phyloP scores from a whole-genome alignment of 768 basidiomycete genomes.

The Rhodotorula graminis region DNA sequence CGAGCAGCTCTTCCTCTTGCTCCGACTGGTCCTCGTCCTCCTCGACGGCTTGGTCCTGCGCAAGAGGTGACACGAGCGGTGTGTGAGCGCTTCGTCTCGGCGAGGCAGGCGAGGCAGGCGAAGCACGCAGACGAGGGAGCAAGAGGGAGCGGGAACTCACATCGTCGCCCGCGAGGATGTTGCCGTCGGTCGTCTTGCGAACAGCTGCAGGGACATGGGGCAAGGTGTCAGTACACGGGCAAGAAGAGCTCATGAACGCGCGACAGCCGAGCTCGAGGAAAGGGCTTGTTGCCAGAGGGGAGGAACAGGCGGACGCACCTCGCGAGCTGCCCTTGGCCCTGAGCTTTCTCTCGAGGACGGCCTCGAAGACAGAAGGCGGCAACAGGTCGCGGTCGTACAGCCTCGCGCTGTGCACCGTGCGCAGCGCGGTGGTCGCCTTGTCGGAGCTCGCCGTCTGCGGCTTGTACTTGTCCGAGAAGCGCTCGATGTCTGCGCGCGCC shows the following conservation, averaged over 20 bases:
- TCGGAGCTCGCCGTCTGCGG: slow-evolving; percentile 6
- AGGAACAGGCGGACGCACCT: neutral
- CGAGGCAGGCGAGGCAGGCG: no score
- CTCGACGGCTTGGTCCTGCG: slow-evolving; percentile 5
- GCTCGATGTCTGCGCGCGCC: slow-evolving; percentile 31
- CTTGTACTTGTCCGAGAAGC: slow-evolving; percentile 37
- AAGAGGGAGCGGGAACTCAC: neutral
- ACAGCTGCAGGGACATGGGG: neutral
- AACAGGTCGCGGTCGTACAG: slow-evolving; percentile 28
- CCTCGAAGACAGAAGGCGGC: slow-evolving; percentile 27
- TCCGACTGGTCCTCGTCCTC: slow-evolving; percentile 8
- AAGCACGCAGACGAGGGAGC: neutral
- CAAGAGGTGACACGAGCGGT: no score
- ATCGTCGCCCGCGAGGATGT: slow-evolving; percentile 31
- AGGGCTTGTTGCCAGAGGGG: no score
- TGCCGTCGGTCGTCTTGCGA: neutral
- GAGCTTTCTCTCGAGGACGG: slow-evolving; percentile 25
- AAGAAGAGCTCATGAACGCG: no score
- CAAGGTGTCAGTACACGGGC: no score
- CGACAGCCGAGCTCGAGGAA: no score
- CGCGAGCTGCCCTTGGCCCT: slow-evolving; percentile 1
- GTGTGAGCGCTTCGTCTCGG: no score
- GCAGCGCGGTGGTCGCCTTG: neutral
- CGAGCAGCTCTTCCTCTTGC: slow-evolving; percentile 19
- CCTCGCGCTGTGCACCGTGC: slow-evolving; percentile 5